A percentile compares a stretch with the other conserved stretches of the same genome.
Evolutionary conservation across 2,329 filamentous ascomycete species (phyloP).

Genomic region (Colletotrichum sp.): DNA sequence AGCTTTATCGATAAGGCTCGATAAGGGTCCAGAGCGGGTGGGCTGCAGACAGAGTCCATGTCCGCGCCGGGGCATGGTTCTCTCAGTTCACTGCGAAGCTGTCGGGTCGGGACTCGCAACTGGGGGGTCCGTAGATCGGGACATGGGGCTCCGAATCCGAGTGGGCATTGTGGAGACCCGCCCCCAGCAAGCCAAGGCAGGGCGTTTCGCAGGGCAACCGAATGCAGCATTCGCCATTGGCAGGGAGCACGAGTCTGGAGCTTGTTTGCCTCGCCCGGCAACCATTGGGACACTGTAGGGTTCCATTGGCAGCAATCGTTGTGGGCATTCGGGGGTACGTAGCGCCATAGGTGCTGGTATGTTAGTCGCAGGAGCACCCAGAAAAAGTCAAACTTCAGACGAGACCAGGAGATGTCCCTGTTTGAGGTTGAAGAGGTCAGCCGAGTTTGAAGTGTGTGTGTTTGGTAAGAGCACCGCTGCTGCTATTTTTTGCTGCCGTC

Average conservation of each 20-base stretch:
- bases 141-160: constrained; percentile 6
- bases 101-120: background rate
- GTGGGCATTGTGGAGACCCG: constrained; percentile 1
- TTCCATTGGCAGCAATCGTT: background rate
- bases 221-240: constrained; percentile 1
- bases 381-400: background rate
- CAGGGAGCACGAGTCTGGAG: background rate
- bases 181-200: constrained; percentile 11
- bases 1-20: constrained; percentile 6
- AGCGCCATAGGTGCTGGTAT: background rate
- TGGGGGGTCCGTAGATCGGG: constrained; percentile 17
- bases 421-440: background rate
- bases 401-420: background rate
- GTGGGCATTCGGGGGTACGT: background rate
- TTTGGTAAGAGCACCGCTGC: background rate
- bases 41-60: background rate
- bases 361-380: background rate
- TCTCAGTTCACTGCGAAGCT: background rate
- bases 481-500: background rate
- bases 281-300: background rate
- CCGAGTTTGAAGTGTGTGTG: background rate
- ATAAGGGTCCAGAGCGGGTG: background rate
- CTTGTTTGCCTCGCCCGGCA: background rate
- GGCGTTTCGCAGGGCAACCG: constrained; percentile 19
- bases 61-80: background rate